These are phyloP conservation scores for Daldinia decipiens DNA, from an alignment of 495 filamentous ascomycete genomes.

Conservation along the genomic window DNA sequence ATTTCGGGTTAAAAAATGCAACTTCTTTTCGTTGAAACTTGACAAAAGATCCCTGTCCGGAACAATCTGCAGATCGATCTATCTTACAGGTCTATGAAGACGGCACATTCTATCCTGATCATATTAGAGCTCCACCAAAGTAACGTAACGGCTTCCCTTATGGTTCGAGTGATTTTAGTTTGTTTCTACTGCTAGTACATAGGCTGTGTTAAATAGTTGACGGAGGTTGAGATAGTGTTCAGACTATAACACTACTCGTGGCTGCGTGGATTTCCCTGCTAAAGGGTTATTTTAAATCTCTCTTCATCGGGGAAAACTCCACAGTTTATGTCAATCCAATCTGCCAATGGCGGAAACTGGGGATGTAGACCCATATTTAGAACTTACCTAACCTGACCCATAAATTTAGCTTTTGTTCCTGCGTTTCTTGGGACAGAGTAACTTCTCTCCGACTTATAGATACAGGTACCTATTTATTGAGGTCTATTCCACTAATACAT, in stretches of 20 bases:
- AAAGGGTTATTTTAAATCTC: slow-evolving; percentile 3
- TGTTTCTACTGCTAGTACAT: background rate
- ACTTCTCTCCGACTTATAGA: background rate
- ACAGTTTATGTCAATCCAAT: background rate
- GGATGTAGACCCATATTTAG: background rate
- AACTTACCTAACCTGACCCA: slow-evolving; percentile 6
- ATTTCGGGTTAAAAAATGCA: background rate
- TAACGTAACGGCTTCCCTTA: background rate
- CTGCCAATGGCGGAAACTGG: slow-evolving; percentile 6
- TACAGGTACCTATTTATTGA: too few species aligned
- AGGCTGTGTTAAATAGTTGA: background rate
- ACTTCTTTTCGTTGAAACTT: background rate
- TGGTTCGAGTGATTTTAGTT: background rate
- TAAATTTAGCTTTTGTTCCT: slow-evolving; percentile 4
- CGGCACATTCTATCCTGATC: background rate
- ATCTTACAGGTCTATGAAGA: background rate
- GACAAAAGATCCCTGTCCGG: background rate
- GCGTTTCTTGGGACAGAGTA: background rate
- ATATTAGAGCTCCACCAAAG: background rate
- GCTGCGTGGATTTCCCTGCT: background rate
- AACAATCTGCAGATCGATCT: background rate
- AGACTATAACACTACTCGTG: background rate
- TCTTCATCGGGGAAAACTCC: background rate
- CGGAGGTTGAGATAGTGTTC: background rate
- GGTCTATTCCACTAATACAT: too few species aligned